These are phyloP conservation scores for Scopulariopsis brevicaulis DNA, from an alignment of 2,329 filamentous ascomycete species.

Conservation along the genomic window DNA sequence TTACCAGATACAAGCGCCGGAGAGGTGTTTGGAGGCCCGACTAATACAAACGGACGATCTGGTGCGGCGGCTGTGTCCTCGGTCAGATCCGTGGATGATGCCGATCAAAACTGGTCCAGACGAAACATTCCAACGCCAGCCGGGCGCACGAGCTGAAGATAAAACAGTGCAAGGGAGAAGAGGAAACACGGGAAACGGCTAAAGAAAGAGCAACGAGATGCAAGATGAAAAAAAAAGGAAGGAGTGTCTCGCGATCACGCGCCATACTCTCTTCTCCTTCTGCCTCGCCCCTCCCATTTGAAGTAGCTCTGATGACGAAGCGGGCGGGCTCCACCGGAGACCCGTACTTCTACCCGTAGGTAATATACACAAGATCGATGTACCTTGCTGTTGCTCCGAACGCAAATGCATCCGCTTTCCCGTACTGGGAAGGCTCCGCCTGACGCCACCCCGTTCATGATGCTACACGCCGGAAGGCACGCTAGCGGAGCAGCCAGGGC, in stretches of 20 bases:
- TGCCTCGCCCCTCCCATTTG: neutral
- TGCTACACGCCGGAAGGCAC: neutral
- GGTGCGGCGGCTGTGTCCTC: neutral
- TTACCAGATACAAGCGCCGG: neutral
- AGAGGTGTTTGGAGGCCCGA: neutral
- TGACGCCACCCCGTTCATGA: neutral
- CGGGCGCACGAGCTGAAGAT: neutral
- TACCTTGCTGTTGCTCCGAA: neutral
- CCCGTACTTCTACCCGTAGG: neutral
- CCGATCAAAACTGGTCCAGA: neutral
- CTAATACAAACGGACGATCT: neutral
- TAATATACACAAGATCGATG: neutral
- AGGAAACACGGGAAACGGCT: neutral
- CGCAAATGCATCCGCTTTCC: neutral
- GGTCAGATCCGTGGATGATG: neutral
- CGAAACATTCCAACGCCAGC: neutral
- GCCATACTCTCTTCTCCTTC: neutral
- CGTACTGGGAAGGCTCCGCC: neutral
- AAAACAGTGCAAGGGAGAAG: neutral
- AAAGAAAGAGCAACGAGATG: neutral
- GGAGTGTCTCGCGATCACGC: neutral
- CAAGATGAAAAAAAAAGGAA: constrained; percentile 1
- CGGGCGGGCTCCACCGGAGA: neutral
- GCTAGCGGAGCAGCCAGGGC: neutral
- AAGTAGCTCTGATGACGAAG: neutral